Conservation (phyloP, 2,329 filamentous ascomycete genomes). For the Pseudogymnoascus verrucosus region DNA sequence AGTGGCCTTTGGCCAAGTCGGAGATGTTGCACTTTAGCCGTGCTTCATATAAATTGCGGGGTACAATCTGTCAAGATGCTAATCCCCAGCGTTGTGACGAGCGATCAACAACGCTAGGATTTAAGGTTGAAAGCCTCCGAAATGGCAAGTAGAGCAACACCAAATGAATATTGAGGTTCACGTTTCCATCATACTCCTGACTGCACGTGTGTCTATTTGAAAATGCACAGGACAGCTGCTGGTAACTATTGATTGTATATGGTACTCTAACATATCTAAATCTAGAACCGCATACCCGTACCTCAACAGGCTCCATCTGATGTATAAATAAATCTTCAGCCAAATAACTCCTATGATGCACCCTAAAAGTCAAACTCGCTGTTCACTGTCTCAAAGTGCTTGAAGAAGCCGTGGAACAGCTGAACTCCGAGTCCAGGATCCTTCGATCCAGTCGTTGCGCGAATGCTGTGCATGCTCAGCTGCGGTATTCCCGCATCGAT, state of each 20-base stretch:
- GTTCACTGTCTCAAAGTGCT: constrained; percentile 79
- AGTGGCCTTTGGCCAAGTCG: background rate
- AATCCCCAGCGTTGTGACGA: background rate
- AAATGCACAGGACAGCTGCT: background rate
- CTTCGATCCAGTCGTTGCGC: constrained; percentile 76
- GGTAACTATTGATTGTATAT: background rate
- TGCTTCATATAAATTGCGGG: constrained; percentile 2
- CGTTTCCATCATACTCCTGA: background rate
- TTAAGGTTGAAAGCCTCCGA: background rate
- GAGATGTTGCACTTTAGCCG: background rate
- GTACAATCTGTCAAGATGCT: background rate
- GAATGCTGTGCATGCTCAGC: constrained; percentile 87
- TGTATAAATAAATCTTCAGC: background rate
- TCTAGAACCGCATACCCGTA: background rate
- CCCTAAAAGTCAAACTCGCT: constrained; percentile 55
- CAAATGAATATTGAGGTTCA: background rate
- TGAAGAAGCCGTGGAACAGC: constrained; percentile 83
- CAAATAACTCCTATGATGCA: background rate
- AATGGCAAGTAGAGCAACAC: background rate
- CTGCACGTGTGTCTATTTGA: background rate
- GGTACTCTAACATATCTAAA: background rate
- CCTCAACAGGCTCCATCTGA: background rate
- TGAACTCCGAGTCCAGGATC: constrained; percentile 85
- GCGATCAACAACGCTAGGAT: constrained; percentile 1
- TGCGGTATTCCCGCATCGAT: constrained; percentile 88